Evolutionary conservation across 2,329 filamentous ascomycete genomes (phyloP), one percentile per base, ranked within the genome.

Genomic region (Xylaria multiplex): DNA sequence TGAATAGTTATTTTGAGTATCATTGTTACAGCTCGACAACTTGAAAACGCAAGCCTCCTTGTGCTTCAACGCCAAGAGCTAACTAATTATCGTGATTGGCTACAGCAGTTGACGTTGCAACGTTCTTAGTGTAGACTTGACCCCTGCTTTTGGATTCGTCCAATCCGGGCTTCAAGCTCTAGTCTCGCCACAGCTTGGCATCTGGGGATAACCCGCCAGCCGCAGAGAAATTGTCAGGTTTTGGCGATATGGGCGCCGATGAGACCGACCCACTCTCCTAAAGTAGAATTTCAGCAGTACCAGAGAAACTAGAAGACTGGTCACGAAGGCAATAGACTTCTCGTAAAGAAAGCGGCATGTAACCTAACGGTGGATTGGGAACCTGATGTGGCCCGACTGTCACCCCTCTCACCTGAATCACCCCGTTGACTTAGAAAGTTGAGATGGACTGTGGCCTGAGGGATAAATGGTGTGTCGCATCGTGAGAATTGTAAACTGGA

Each of bases 281-380:
- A 16, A 50, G 24, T 2, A 50, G 9, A 14, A 50, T 50, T 50
- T 48, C 48, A 50, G 24, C 48, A 30, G 48, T 50, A 32, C 48
- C 24, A 50, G 14, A 32, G 6, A 50, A 16, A 30, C 8, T 32
- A 32, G 14, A 50, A 32, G 6, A 32, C 48, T 8, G 48, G 48
- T 13, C 30, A 50, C 48, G 48, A 32, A n/a, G 9, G 14, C 14
- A 30, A 50, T 50, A 50, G n/a, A 30, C 43, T 16, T 24, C 7
- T 50, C 48, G 24, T 30, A 32, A 16, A 32, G 2, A 16, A 30
- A n/a, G 27, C 14, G 13, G 14, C 24, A 50, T 50, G 48, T 50
- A 50, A 32, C 48, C 48, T 50, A 30, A 16, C 30, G 14, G 8
- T 16, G 27, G 30, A 27, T 30, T 2, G 24, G 14, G 24, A 32